Base-by-base conservation (phyloP, 2,329 filamentous ascomycete genomes). In the Sphaerulina populicola region DNA sequence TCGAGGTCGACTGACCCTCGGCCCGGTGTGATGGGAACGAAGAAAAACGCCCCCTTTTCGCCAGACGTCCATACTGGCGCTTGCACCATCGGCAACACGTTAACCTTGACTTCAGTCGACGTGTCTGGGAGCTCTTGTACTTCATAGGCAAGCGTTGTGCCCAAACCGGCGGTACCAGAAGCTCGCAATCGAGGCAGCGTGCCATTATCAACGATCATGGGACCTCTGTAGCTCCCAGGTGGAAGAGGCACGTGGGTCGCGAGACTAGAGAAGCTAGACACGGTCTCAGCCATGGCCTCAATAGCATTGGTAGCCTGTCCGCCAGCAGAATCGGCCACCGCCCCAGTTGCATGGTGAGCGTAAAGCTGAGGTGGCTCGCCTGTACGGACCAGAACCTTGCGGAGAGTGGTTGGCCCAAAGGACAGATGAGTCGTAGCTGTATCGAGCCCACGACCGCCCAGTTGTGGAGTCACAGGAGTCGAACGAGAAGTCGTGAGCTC, bases 41-140 rank as follows among this genome's bases (percentile, higher is more conserved):
- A 35, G 27, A 48, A 29, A 14, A 48, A 27, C 6, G 45, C 31
- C 11, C 35, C 45, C 29, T 48, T 48, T 14, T 48, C 35, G 30
- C 45, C 45, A 11, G 37, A 18, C 31, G 29, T 12, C 14, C 37
- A 48, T 37, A 41, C 41, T 11, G 45, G 37, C 29, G 45, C 45
- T 39, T 41, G 36, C 29, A 12, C 45, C 27, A 41, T 38, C 9
- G 44, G 44, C 23, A 30, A 38, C 21, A 29, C 21, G 36, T 47
- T 47, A 35, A 47, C 31, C 33, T 38, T 37, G 31, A 37, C 6
- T n/a, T 12, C 33, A 29, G 21, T n/a, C 4, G 4, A n/a, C 10
- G 31, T 35, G 23, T 35, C 33, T 12, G 35, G 35, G 14, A 14
- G 11, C 37, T 39, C 18, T 39, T n/a, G 9, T 21, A 9, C n/a